Conservation (phyloP, 306 rosid genomes). For the Parietaria judaica region DNA sequence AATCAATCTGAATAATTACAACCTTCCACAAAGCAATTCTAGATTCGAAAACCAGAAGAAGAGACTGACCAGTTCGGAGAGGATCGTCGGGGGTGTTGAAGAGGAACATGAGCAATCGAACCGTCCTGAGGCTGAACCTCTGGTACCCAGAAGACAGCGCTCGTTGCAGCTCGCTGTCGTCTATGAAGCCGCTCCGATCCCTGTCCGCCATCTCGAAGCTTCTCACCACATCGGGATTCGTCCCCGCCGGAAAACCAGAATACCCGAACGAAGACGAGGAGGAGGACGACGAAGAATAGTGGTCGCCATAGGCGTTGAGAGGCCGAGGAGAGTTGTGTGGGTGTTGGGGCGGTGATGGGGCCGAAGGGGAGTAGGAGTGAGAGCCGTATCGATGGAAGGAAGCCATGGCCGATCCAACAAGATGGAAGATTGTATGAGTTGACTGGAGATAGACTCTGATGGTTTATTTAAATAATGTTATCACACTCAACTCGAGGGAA, state of each 20-base stretch:
- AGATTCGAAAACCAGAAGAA: not conserved
- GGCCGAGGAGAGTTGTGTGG: not conserved
- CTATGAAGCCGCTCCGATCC: slow-evolving; percentile 77
- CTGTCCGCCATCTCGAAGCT: slow-evolving; percentile 75
- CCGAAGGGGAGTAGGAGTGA: slow-evolving; percentile 52
- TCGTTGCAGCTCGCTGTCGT: slow-evolving; percentile 63
- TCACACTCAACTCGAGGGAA: too few relatives aligned
- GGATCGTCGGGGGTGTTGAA: slow-evolving; percentile 47
- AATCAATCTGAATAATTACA: too few relatives aligned
- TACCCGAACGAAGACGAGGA: slow-evolving; percentile 22
- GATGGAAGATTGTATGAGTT: too few relatives aligned
- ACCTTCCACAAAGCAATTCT: too few relatives aligned
- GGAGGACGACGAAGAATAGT: slow-evolving; percentile 12
- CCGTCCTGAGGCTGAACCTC: slow-evolving; percentile 53
- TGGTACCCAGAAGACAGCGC: slow-evolving; percentile 78
- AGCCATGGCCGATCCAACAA: slow-evolving; percentile 37
- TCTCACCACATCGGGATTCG: slow-evolving; percentile 53
- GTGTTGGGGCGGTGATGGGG: slow-evolving; percentile 36
- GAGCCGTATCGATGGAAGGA: slow-evolving; percentile 32
- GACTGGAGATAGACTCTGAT: not conserved
- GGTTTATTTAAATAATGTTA: too few relatives aligned
- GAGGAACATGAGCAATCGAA: slow-evolving; percentile 75
- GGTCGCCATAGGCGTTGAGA: not conserved
- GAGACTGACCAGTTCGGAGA: slow-evolving; percentile 41
- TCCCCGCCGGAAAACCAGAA: slow-evolving; percentile 51